Base-by-base conservation (phyloP, 371 early-diverging fungal genomes). In the Mortierella sp. region DNA sequence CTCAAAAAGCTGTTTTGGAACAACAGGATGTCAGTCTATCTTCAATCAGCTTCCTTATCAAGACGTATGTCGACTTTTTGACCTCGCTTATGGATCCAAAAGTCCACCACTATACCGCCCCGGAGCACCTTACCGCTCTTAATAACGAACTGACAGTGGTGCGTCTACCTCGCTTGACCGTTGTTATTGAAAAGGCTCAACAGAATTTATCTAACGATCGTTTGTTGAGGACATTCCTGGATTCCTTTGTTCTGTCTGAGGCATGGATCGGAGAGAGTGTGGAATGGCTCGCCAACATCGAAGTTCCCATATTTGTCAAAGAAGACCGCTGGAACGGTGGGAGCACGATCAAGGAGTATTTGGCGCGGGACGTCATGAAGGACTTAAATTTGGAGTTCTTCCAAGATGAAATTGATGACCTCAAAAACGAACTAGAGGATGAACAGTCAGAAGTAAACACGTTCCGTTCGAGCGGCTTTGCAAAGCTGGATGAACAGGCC, bases 181-280 rank as follows among this genome's bases (percentile, higher is more conserved):
- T 58, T 24, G 69, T 72, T 32, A 80, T 80, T 32, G 81, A 80
- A 37, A 72, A 75, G 61, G 72, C 81, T 0, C 72, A 72, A 54
- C 75, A 75, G 49, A 75, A 80, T 45, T 49, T 80, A 5, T 64
- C 76, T 20, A 80, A 75, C 61, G 81, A 80, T 20, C 81, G 81
- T 18, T 69, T 75, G 52, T 24, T 80, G 39, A 69, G 76, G 28
- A 47, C 63, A 5, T 80, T 80, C 72, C 40, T 80, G 59, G 75
- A 80, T 28, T 51, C 76, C 0, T 75, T 72, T 66, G 61, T 68
- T 16, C 67, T 69, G 18, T 75, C 76, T 1, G 81, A 80, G 58
- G 81, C 72, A 24, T 80, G 81, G 81, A 80, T 80, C 14, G 81
- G 76, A 28, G 81, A 80, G 47, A 80, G 81, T 68, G 72, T 80